Evolutionary conservation across 2,329 filamentous ascomycete species (phyloP).

Genomic region (Aspergillus thermomutatus): DNA sequence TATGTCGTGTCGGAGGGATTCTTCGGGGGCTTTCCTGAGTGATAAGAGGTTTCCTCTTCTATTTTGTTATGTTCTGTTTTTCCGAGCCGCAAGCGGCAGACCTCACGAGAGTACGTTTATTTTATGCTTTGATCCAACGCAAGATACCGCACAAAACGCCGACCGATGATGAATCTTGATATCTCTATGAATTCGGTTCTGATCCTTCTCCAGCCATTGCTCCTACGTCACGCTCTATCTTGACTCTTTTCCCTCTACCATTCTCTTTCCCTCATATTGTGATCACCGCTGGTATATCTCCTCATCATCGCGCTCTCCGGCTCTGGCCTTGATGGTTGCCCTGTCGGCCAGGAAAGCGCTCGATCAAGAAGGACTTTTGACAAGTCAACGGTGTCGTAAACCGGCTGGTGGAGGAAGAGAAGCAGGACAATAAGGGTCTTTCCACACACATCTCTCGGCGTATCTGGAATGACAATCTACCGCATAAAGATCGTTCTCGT

Average conservation of each 20-base stretch:
- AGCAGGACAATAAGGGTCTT: conserved; percentile 5
- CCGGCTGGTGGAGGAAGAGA: neutral
- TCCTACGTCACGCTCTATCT: conserved; percentile 4
- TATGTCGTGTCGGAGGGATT: conserved; percentile 12
- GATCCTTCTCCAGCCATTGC: conserved; percentile 1
- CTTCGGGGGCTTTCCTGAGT: conserved; percentile 9
- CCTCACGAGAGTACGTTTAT: conserved; percentile 26
- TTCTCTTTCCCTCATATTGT: neutral
- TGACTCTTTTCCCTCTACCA: conserved; percentile 1
- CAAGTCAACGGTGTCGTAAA: neutral
- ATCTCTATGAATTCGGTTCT: conserved; percentile 13
- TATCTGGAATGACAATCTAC: conserved; percentile 20
- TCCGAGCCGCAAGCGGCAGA: conserved; percentile 20
- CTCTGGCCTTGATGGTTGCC: neutral
- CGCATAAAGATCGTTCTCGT: conserved; percentile 15
- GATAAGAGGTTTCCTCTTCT: conserved; percentile 11
- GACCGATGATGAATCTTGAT: conserved; percentile 32
- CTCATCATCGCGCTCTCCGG: neutral
- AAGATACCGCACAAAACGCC: conserved; percentile 37
- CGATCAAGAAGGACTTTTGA: neutral
- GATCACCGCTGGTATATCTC: neutral
- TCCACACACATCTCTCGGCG: conserved; percentile 25
- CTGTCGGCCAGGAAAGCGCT: neutral
- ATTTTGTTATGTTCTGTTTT: neutral
- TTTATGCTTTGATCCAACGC: conserved; percentile 30